Evolutionary conservation across 2,329 filamentous ascomycete genomes (phyloP).

Genomic region (Periconia macrospinosa): DNA sequence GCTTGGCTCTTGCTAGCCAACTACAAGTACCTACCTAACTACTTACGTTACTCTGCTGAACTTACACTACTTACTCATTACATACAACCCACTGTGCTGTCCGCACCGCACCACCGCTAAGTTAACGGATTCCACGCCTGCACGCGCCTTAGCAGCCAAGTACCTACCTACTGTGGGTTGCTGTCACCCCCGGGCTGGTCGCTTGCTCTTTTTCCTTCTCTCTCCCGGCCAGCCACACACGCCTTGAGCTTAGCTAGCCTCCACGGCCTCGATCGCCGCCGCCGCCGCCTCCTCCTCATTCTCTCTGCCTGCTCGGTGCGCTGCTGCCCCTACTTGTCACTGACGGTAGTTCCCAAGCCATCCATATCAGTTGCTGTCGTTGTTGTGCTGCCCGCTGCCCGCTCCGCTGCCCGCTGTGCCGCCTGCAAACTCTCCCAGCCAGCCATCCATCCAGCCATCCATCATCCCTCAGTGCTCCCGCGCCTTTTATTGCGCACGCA

Average conservation of each 20-base stretch:
- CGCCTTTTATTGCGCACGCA: background rate
- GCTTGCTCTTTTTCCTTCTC: background rate
- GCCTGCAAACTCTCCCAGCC: background rate
- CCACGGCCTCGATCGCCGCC: background rate
- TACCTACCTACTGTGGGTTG: background rate
- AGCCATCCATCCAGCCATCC: slow-evolving; percentile 1
- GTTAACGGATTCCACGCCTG: background rate
- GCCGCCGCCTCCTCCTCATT: background rate
- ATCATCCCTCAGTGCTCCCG: background rate
- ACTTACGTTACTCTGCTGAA: no score
- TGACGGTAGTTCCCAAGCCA: no score
- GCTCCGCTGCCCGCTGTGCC: background rate
- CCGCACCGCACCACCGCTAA: background rate
- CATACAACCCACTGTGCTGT: no score
- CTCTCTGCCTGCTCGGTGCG: background rate
- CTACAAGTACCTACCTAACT: no score
- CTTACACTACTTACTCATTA: no score
- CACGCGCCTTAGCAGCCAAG: no score
- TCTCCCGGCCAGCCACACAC: background rate
- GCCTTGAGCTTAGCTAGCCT: background rate
- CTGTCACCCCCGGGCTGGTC: background rate
- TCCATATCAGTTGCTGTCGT: no score
- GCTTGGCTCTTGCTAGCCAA: background rate
- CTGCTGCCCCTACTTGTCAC: no score
- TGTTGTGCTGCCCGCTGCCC: no score